Conservation (phyloP, 2,329 filamentous ascomycete genomes). For the Madurella mycetomatis region DNA sequence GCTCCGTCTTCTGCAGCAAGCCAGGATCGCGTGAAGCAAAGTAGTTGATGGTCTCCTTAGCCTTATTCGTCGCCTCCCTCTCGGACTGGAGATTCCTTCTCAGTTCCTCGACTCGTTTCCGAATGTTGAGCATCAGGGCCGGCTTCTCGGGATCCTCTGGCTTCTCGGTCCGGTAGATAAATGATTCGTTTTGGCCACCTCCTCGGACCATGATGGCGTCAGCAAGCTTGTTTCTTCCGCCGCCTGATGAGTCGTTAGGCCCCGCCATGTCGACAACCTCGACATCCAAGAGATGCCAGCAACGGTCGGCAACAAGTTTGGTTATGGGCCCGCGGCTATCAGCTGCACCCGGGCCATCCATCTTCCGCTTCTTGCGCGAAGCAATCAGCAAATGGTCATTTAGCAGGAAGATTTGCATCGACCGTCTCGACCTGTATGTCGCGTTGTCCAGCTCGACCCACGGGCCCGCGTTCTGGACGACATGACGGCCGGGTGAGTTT, state of each 20-base stretch:
- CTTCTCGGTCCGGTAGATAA: slow-evolving; percentile 89
- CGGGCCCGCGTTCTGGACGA: slow-evolving; percentile 83
- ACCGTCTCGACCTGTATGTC: slow-evolving; percentile 87
- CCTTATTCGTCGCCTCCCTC: slow-evolving; percentile 79
- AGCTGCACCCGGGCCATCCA: slow-evolving; percentile 54
- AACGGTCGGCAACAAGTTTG: slow-evolving; percentile 88
- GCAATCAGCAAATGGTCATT: slow-evolving; percentile 94
- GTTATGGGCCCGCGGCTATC: slow-evolving; percentile 52
- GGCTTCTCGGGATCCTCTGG: slow-evolving; percentile 73
- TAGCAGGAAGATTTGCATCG: slow-evolving; percentile 86
- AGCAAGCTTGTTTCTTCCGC: slow-evolving; percentile 59
- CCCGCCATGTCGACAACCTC: slow-evolving; percentile 84
- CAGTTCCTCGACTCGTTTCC: slow-evolving; percentile 88
- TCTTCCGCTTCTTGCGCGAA: slow-evolving; percentile 85
- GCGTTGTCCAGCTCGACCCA: slow-evolving; percentile 98
- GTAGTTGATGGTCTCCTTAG: slow-evolving; percentile 80
- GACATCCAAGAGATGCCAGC: slow-evolving; percentile 89
- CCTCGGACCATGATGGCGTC: slow-evolving; percentile 87
- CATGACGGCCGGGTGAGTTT: slow-evolving; percentile 83
- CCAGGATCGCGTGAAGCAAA: slow-evolving; percentile 74
- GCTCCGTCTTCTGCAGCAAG: slow-evolving; percentile 71
- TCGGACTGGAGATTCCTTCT: slow-evolving; percentile 81
- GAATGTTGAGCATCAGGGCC: slow-evolving; percentile 78
- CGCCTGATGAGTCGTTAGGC: slow-evolving; percentile 51
- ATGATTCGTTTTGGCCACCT: slow-evolving; percentile 75